These are phyloP conservation scores for Bruguiera sexangula DNA, from an alignment of 345 rosid genomes.

Conservation along the genomic window DNA sequence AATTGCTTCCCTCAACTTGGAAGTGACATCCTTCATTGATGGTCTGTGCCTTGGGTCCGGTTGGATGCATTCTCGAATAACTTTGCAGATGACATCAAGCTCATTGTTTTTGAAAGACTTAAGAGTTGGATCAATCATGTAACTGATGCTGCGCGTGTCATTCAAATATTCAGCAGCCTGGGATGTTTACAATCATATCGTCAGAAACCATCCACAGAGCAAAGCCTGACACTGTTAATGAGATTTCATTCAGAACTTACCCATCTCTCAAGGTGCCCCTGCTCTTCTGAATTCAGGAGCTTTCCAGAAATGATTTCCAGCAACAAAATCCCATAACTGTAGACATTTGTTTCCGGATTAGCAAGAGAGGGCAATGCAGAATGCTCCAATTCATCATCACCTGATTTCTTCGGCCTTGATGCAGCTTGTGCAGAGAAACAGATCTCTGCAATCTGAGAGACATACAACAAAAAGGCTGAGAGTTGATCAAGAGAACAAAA, in stretches of 20 bases:
- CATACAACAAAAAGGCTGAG: neutral
- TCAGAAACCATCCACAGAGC: neutral
- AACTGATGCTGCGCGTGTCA: slow-evolving; percentile 36
- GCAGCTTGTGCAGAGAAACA: slow-evolving; percentile 31
- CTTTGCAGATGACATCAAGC: slow-evolving; percentile 60
- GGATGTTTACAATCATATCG: slow-evolving; percentile 4
- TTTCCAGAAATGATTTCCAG: slow-evolving; percentile 89
- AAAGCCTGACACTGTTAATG: neutral
- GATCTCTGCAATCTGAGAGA: slow-evolving; percentile 55
- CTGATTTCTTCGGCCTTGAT: slow-evolving; percentile 27
- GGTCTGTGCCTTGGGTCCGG: slow-evolving; percentile 58
- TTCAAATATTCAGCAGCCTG: slow-evolving; percentile 69
- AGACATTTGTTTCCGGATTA: slow-evolving; percentile 59
- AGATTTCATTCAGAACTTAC: slow-evolving; percentile 34
- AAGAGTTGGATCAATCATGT: slow-evolving; percentile 65
- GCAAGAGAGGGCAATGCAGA: slow-evolving; percentile 41
- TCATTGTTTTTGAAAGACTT: slow-evolving; percentile 65
- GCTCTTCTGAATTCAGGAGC: slow-evolving; percentile 61
- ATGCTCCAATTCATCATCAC: slow-evolving; percentile 39
- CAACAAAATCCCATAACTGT: slow-evolving; percentile 68
- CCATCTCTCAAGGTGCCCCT: slow-evolving; percentile 69
- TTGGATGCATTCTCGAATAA: slow-evolving; percentile 54
- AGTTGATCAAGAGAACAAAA: neutral
- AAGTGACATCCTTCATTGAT: slow-evolving; percentile 52
- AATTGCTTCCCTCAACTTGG: slow-evolving; percentile 59